Evolutionary conservation across 768 basidiomycete species (phyloP), one percentile per base, ranked within the genome.

Genomic region (Exsudoporus frostii): DNA sequence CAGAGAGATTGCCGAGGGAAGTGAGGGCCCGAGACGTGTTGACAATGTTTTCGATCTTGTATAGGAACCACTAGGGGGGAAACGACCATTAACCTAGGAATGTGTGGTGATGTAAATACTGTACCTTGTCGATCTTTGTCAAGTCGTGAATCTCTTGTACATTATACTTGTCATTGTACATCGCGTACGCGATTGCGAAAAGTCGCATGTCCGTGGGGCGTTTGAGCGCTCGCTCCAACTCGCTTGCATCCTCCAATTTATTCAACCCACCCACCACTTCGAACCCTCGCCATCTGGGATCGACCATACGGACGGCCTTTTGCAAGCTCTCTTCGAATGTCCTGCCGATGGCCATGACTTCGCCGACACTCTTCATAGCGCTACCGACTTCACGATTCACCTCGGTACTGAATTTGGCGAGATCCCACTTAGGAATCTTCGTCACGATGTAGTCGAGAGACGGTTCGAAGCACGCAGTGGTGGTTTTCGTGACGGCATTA

Each of bases 401-500:
- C 65, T 96, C 91, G 37, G 86, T 75, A 20, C 88, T 89, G 79
- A 99, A 98, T 73, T 99, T 99, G 59, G 95, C 94, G 51, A 99
- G 77, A 74, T 99, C 97, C 96, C 97, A 98, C 71, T 98, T 98
- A 56, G 97, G 97, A 58, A 99, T 98, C 75, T 99, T 99, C 45
- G 94, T 97, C 55, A 99, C 97, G 65, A 99, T 97, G 73, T 99
- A 99, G 72, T 99, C 97, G 40, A 99, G 79, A 8, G 95, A 96
- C 24, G 97, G 96, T 68, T 99, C 97, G 73, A 98, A 99, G 74
- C 97, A 98, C 2, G 97, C 97, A 10, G 97, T 98, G 1, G 97
- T 99, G 4, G 94, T 96, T 76, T 98, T 99, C 46, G 97, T 99
- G 57, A 99, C 97, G 37, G 97, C 95, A 71, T 99, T 99, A 14